Evolutionary conservation across 495 filamentous ascomycete species (phyloP).

Genomic region (Xylaria flabelliformis): DNA sequence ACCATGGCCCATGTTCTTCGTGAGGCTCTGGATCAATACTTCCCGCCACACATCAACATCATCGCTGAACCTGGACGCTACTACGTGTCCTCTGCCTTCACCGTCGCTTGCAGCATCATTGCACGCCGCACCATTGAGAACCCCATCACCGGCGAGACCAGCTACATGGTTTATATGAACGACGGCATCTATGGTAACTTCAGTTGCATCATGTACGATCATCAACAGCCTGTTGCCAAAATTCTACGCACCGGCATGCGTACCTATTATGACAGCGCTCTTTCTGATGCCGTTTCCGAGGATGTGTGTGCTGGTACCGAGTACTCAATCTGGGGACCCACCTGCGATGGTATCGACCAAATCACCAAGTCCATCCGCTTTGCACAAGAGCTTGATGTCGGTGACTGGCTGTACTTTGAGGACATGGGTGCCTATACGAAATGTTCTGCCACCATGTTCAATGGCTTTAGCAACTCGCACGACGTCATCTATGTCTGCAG

Average conservation of each 20-base stretch:
- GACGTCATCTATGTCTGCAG: constrained; percentile 93
- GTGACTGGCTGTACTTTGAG: constrained; percentile 98
- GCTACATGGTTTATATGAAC: constrained; percentile 96
- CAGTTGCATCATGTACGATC: constrained; percentile 98
- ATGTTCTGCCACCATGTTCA: constrained; percentile 97
- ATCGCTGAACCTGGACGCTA: constrained; percentile 97
- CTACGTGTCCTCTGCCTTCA: constrained; percentile 93
- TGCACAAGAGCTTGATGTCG: constrained; percentile 76
- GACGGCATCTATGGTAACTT: constrained; percentile 98
- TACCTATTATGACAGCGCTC: constrained; percentile 55
- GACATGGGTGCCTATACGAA: constrained; percentile 98
- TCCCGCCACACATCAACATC: constrained; percentile 82
- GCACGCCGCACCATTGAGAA: constrained; percentile 84
- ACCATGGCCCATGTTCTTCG: constrained; percentile 82
- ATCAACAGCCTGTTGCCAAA: constrained; percentile 87
- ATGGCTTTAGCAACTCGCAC: constrained; percentile 93
- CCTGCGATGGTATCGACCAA: constrained; percentile 96
- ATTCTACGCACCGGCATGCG: constrained; percentile 69
- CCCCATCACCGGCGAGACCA: constrained; percentile 57
- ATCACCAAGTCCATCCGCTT: constrained; percentile 80
- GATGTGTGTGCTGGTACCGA: constrained; percentile 51
- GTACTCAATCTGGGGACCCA: constrained; percentile 98
- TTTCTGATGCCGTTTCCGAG: constrained; percentile 44
- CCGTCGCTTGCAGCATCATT: constrained; percentile 91
- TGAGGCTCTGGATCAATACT: constrained; percentile 81